phyloP scores from a whole-genome alignment of 179 eudicot species.

The Amaranthus tricolor region DNA sequence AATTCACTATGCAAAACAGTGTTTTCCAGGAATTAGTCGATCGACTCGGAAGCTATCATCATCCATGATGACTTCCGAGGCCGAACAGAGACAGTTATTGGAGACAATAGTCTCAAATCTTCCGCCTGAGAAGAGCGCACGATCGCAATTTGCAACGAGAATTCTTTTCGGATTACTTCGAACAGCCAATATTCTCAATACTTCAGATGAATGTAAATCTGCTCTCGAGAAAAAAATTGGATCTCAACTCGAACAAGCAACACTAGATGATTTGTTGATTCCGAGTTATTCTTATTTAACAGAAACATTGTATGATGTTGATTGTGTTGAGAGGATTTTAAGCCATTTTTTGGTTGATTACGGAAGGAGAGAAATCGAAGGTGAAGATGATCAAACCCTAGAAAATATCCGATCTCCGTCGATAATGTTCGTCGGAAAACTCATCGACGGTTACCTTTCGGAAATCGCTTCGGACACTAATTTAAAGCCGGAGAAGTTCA shows the following conservation, averaged over 20 bases:
- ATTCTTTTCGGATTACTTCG: conserved; percentile 68
- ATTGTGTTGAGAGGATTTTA: conserved; percentile 80
- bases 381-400: conserved; percentile 32
- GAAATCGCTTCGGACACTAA: conserved; percentile 91
- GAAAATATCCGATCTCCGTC: conserved; percentile 39
- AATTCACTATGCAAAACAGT: conserved; percentile 53
- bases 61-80: conserved; percentile 48
- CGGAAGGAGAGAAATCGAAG: conserved; percentile 44
- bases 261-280: conserved; percentile 76
- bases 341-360: conserved; percentile 45
- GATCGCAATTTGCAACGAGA: conserved; percentile 36
- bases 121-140: conserved; percentile 42
- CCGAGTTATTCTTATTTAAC: conserved; percentile 93
- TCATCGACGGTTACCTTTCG: conserved; percentile 84
- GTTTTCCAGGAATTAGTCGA: conserved; percentile 72
- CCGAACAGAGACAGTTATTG: conserved; percentile 67
- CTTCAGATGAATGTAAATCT: conserved; percentile 45
- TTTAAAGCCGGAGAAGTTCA: conserved; percentile 63
- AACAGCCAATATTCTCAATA: conserved; percentile 66
- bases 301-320: conserved; percentile 86
- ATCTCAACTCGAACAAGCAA: conserved; percentile 66
- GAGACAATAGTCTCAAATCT: conserved; percentile 55
- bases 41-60: conserved; percentile 37
- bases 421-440: conserved; percentile 68
- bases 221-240: conserved; percentile 78